phyloP scores from a whole-genome alignment of 2,329 filamentous ascomycete species.

The Hypoxylon sp. region DNA sequence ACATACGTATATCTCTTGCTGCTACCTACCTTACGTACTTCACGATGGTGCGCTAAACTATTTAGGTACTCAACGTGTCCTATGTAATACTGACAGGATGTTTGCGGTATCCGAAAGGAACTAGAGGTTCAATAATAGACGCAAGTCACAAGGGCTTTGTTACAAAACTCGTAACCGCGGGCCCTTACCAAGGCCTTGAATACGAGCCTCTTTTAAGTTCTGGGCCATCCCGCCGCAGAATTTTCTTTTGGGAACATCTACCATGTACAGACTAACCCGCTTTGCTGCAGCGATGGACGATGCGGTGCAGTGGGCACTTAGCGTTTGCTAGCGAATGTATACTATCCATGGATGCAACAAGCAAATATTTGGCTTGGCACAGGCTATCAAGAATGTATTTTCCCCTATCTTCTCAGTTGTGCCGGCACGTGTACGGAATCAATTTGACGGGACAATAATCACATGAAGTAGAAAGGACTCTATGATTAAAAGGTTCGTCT shows the following conservation, averaged over 20 bases:
- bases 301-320: slow-evolving; percentile 27
- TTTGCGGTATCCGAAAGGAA: slow-evolving; percentile 26
- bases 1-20: slow-evolving; percentile 1
- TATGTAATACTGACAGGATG: slow-evolving; percentile 14
- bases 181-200: slow-evolving; percentile 31
- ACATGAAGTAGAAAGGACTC: slow-evolving; percentile 6
- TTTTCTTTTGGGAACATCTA: slow-evolving; percentile 30
- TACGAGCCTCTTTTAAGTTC: slow-evolving; percentile 38
- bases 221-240: slow-evolving; percentile 24
- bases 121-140: slow-evolving; percentile 26
- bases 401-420: slow-evolving; percentile 17
- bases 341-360: slow-evolving; percentile 19
- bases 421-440: slow-evolving; percentile 18
- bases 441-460: slow-evolving; percentile 12
- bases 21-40: neutral
- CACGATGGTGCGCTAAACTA: slow-evolving; percentile 6
- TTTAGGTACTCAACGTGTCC: neutral
- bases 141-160: slow-evolving; percentile 29
- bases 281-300: slow-evolving; percentile 21
- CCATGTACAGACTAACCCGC: slow-evolving; percentile 33
- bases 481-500: slow-evolving; percentile 23
- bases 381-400: slow-evolving; percentile 6
- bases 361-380: slow-evolving; percentile 27
- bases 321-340: slow-evolving; percentile 22
- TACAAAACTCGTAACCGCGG: slow-evolving; percentile 32